These are phyloP conservation scores for Borealophlyctis nickersoniae DNA, from an alignment of 192 early-diverging fungal genomes.

Conservation along the genomic window DNA sequence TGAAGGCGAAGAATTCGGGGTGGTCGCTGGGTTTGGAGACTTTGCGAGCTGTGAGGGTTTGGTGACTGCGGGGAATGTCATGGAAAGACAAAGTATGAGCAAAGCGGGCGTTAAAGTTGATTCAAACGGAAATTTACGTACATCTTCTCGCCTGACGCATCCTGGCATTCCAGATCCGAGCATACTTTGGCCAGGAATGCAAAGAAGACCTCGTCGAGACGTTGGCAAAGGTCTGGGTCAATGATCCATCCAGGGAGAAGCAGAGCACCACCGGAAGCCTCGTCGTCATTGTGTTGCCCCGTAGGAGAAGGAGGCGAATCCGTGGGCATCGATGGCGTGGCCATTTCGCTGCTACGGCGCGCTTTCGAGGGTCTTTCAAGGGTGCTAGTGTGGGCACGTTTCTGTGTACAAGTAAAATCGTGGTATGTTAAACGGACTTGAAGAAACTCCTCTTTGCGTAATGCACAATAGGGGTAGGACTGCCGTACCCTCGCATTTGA, in stretches of 20 bases:
- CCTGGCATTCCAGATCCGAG: conserved; percentile 7
- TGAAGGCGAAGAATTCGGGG: conserved; percentile 71
- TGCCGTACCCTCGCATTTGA: not conserved
- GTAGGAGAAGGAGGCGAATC: not conserved
- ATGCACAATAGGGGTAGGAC: too few species aligned
- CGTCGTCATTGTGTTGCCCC: not conserved
- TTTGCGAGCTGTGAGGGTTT: conserved; percentile 8
- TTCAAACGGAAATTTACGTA: not conserved
- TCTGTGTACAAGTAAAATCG: not conserved
- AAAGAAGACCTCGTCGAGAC: conserved; percentile 21
- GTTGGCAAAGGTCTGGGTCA: not conserved
- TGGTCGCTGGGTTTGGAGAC: conserved; percentile 20
- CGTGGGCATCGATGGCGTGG: not conserved
- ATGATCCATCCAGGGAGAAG: not conserved
- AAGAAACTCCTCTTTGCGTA: too few species aligned
- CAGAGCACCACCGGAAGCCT: not conserved
- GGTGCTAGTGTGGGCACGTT: not conserved
- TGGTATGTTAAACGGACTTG: not conserved
- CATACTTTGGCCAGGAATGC: conserved; percentile 13
- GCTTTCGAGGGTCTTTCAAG: not conserved
- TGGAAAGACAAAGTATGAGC: not conserved
- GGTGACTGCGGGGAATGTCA: conserved; percentile 11
- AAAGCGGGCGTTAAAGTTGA: not conserved
- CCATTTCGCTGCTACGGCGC: not conserved
- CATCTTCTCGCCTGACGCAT: conserved; percentile 15